Base-by-base conservation (phyloP, 805 yeast species). In the Candida anglica region DNA sequence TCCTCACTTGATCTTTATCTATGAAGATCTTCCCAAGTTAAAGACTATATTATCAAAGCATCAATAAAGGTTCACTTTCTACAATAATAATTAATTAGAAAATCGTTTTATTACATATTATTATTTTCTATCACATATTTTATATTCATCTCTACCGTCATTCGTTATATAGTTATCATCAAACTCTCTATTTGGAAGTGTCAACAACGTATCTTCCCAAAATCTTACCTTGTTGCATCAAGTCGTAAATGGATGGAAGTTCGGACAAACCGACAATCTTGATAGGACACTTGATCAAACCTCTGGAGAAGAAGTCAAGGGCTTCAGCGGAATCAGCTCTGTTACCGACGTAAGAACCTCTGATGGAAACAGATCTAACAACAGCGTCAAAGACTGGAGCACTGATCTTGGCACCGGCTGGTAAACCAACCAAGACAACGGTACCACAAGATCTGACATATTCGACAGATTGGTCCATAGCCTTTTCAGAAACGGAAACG, bases 151-250 rank as follows among this genome's bases (percentile, higher is more conserved):
- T n/a, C n/a, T n/a, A n/a, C n/a, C n/a, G n/a, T n/a, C n/a, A n/a
- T n/a, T n/a, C n/a, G n/a, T n/a, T n/a, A n/a, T n/a, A n/a, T n/a
- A n/a, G n/a, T n/a, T n/a, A n/a, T n/a, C n/a, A n/a, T n/a, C n/a
- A n/a, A n/a, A n/a, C n/a, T n/a, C n/a, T 16, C 64, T 66, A 80
- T 58, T 77, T 76, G 41, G 72, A 57, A 31, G 85, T 79, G 69
- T 87, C 96, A 46, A 87, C 81, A 38, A 87, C 96, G 58, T 81
- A 81, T 68, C 96, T 79, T 52, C 96, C 96, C 50, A 81, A 75
- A 54, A 87, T 81, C 70, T 82, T 76, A 53, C 94, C 94, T 64
- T 78, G 71, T 63, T 74, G 82, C 95, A 87, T 87, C 60, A 77
- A 71, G 47, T 77, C 71, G 69, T 74, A 86, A 43, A 86, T 81